phyloP scores from a whole-genome alignment of 306 rosid genomes.

The Dicorynia guianensis region DNA sequence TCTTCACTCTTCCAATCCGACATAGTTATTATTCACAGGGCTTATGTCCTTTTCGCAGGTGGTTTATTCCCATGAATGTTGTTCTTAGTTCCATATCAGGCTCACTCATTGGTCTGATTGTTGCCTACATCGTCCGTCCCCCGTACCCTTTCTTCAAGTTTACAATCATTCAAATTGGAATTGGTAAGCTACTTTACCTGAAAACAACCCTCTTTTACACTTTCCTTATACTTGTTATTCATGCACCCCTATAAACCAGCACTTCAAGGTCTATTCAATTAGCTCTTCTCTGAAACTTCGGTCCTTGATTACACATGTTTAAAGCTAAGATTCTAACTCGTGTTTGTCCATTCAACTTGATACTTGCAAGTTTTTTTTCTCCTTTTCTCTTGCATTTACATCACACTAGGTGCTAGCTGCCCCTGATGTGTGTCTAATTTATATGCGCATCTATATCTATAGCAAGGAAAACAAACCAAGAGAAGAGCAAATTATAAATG shows the following conservation, averaged over 20 bases:
- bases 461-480: not conserved
- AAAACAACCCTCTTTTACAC: not conserved
- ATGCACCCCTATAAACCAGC: not conserved
- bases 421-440: not conserved
- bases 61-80: conserved; percentile 96
- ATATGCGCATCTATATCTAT: not conserved
- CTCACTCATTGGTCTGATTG: conserved; percentile 82
- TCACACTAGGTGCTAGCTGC: too few relatives aligned
- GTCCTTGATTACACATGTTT: not conserved
- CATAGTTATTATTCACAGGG: not conserved
- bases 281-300: not conserved
- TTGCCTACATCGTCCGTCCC: conserved; percentile 77
- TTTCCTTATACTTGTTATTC: conserved; percentile 3
- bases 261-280: not conserved
- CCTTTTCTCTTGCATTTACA: too few relatives aligned
- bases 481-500: not conserved
- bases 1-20: not conserved
- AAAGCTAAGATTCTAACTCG: too few relatives aligned
- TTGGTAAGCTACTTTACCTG: conserved; percentile 62
- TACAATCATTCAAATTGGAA: conserved; percentile 85
- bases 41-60: conserved; percentile 59
- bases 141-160: conserved; percentile 97
- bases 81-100: conserved; percentile 73
- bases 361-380: not conserved
- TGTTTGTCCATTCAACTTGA: not conserved